Percentiles rank a stretch among this genome's conserved stretches.
Evolutionary conservation across 306 rosid species (phyloP).

Genomic region (Cucumis sativus): DNA sequence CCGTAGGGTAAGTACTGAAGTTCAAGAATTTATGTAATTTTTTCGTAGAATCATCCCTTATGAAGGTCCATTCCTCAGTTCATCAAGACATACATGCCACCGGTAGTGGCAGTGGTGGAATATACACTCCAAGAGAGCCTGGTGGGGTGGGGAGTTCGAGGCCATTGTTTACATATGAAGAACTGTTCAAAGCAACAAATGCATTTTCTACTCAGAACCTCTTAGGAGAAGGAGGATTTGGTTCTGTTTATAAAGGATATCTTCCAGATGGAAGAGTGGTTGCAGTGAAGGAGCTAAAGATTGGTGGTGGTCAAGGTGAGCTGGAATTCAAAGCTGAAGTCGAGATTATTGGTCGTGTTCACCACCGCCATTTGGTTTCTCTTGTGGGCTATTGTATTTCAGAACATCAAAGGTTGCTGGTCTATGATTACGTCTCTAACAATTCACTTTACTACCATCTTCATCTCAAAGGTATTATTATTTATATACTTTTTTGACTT

Average conservation of each 20-base stretch:
- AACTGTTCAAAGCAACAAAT: slow-evolving; percentile 60
- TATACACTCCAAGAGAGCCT: slow-evolving; percentile 40
- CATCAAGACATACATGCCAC: slow-evolving; percentile 46
- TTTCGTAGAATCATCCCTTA: slow-evolving; percentile 50
- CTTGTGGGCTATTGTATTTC: slow-evolving; percentile 78
- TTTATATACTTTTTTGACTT: slow-evolving; percentile 8
- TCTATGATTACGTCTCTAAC: slow-evolving; percentile 80
- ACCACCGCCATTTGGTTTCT: slow-evolving; percentile 95
- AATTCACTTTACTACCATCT: slow-evolving; percentile 69
- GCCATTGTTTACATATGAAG: slow-evolving; percentile 78
- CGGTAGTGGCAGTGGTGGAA: slow-evolving; percentile 23
- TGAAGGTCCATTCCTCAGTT: slow-evolving; percentile 58
- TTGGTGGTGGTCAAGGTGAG: slow-evolving; percentile 88
- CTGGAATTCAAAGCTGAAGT: slow-evolving; percentile 87
- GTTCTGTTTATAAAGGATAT: slow-evolving; percentile 70
- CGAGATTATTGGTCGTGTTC: slow-evolving; percentile 76
- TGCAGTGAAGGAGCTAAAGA: slow-evolving; percentile 79
- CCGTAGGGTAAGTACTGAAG: slow-evolving; percentile 4
- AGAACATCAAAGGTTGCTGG: slow-evolving; percentile 65
- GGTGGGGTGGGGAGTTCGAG: slow-evolving; percentile 68
- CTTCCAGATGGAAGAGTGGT: slow-evolving; percentile 81
- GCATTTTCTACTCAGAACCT: slow-evolving; percentile 59
- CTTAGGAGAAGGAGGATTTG: slow-evolving; percentile 93
- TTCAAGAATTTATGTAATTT: slow-evolving; percentile 16
- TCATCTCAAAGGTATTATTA: slow-evolving; percentile 46